Evolutionary conservation across 2,329 filamentous ascomycete species (phyloP), one percentile per base, ranked within the genome.

Genomic region (Beauveria caledonica): DNA sequence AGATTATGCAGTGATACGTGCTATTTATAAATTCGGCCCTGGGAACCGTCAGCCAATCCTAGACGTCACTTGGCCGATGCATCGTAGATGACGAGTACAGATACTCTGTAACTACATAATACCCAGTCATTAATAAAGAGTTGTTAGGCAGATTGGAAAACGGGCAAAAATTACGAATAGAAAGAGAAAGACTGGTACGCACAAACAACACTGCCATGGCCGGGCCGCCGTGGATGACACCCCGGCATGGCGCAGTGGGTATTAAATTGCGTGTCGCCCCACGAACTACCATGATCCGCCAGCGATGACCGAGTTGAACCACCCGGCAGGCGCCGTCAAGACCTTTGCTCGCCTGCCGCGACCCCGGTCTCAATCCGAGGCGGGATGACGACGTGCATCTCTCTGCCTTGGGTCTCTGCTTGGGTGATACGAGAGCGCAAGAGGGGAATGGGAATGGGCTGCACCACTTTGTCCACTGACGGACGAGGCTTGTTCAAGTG

Each of bases 311-410:
- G 10, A 33, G 10, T 25, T 23, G 25, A n/a, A 13, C 49, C 27
- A 39, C 10, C 40, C 7, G 33, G 33, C 52, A 44, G 29, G 39
- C 40, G 33, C 13, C 33, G n/a, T 36, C 40, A 42, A 36, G 27
- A 13, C 33, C 33, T 15, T 36, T 36, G 13, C 33, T 36, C 33
- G 33, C 39, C 56, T 36, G 23, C 13, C 21, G 7, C 25, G 15
- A 44, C 36, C 45, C 56, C 48, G 39, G 48, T 52, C 46, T 59
- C 46, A 44, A 39, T 51, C 56, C 39, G 25, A 59, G 36, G 29
- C 29, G 33, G 19, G 48, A 52, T 59, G 56, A 59, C 56, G 48
- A 59, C 48, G 36, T 45, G 48, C 39, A 25, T 59, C 33, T 15
- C 33, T 36, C 33, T 36, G 33, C 33, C 33, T 36, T 36, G 10